Conservation (phyloP, 106 monocot genomes). For the Phalaenopsis equestris region DNA sequence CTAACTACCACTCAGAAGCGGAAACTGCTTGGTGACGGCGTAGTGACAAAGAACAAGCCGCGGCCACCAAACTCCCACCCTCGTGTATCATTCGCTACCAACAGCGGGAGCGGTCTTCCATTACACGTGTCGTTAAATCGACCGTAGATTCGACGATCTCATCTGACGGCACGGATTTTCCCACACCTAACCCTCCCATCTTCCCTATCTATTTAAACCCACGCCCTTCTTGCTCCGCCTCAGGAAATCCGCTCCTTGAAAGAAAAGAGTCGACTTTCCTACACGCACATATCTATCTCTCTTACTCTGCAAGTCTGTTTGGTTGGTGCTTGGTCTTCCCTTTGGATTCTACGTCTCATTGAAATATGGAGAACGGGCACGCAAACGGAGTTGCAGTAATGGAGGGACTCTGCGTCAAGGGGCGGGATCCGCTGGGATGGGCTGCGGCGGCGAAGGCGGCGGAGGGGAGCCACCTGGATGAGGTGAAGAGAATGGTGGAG, state of each 20-base stretch:
- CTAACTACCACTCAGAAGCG: no score
- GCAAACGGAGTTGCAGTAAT: background rate
- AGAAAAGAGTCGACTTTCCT: background rate
- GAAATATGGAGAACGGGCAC: slow-evolving; percentile 9
- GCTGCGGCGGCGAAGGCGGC: slow-evolving; percentile 14
- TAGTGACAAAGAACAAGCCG: background rate
- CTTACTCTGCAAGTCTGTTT: background rate
- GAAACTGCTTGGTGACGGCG: background rate
- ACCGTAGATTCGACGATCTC: no score
- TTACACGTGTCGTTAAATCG: background rate
- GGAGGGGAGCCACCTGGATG: slow-evolving; percentile 21
- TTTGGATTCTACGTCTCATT: background rate
- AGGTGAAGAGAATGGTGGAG: slow-evolving; percentile 28
- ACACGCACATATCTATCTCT: background rate
- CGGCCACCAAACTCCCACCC: background rate
- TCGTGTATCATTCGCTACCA: background rate
- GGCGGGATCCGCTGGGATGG: slow-evolving; percentile 14
- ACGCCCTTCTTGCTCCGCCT: background rate
- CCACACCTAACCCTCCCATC: background rate
- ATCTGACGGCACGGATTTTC: background rate
- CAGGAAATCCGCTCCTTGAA: background rate
- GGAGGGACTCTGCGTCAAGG: background rate
- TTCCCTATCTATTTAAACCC: background rate
- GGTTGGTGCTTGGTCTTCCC: background rate
- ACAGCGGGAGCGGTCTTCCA: background rate